Conservation (phyloP, 495 filamentous ascomycete genomes). For the Astrothelium macrocarpum region DNA sequence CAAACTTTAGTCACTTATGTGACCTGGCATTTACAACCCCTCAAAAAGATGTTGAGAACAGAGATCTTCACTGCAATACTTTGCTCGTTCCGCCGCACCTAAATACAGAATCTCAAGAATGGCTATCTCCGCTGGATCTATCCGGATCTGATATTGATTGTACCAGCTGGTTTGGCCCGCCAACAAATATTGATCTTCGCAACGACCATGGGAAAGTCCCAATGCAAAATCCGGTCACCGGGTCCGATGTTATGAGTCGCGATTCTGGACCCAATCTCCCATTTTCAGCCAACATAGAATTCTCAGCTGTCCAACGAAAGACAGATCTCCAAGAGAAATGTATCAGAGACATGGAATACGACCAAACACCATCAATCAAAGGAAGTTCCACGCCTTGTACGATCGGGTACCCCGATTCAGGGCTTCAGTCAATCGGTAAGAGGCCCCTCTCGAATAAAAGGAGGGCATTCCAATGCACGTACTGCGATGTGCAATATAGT, state of each 20-base stretch:
- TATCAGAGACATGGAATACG: neutral
- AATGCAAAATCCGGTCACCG: neutral
- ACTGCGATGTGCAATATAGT: neutral
- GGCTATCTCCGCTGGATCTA: neutral
- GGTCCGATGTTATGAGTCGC: neutral
- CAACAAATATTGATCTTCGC: neutral
- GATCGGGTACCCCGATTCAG: neutral
- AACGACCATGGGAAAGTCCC: neutral
- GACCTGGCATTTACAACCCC: no score
- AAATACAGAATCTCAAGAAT: neutral
- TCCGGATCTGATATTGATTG: neutral
- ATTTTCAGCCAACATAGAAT: neutral
- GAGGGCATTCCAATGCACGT: neutral
- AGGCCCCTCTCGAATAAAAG: neutral
- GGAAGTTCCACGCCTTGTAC: neutral
- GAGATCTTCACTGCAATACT: neutral
- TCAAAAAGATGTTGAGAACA: neutral
- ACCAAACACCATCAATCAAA: neutral
- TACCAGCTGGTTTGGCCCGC: neutral
- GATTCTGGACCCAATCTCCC: neutral
- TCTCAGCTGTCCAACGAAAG: neutral
- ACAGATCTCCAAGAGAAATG: neutral
- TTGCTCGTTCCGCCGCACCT: neutral
- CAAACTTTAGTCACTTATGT: no score
- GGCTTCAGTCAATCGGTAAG: neutral